A percentile compares a stretch with the other conserved stretches of the same genome.
Conservation (phyloP, 176 grass and related monocot genomes). For the Aechmea fasciata region DNA sequence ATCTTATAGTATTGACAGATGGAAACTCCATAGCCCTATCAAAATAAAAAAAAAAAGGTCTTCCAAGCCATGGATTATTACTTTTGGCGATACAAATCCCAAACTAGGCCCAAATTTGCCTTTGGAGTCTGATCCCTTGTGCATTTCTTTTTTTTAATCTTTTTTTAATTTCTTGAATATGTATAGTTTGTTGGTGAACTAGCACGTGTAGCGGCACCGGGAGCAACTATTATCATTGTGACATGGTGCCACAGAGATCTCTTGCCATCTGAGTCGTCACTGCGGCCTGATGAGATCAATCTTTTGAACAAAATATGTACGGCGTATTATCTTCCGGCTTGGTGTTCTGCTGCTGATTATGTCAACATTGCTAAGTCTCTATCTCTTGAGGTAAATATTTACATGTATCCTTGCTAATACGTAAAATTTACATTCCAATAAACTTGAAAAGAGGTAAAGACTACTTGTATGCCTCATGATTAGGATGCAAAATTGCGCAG, state of each 20-base stretch:
- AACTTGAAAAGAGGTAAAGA: too few species aligned
- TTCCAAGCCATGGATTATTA: too few species aligned
- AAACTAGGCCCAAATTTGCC: too few species aligned
- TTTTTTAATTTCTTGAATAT: too few species aligned
- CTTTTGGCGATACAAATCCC: too few species aligned
- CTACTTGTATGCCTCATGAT: neutral
- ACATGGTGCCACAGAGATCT: constrained; percentile 97
- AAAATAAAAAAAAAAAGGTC: too few species aligned
- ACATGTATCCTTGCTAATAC: neutral
- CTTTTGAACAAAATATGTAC: constrained; percentile 79
- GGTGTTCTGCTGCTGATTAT: constrained; percentile 91
- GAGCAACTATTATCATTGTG: constrained; percentile 79
- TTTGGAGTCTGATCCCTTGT: too few species aligned
- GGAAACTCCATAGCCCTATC: too few species aligned
- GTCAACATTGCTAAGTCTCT: constrained; percentile 54
- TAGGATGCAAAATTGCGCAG: neutral
- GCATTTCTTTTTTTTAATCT: too few species aligned
- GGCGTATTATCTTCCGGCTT: constrained; percentile 84
- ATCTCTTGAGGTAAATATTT: constrained; percentile 52
- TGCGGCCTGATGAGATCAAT: constrained; percentile 65
- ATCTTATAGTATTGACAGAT: too few species aligned
- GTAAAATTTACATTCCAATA: too few species aligned
- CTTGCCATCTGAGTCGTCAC: constrained; percentile 37
- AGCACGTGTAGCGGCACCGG: constrained; percentile 65
- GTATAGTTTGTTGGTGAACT: constrained; percentile 25